A percentile compares a stretch with the other conserved stretches of the same genome.
These are phyloP conservation scores for Russula olivacea DNA, from an alignment of 768 basidiomycete species.

Conservation along the genomic window DNA sequence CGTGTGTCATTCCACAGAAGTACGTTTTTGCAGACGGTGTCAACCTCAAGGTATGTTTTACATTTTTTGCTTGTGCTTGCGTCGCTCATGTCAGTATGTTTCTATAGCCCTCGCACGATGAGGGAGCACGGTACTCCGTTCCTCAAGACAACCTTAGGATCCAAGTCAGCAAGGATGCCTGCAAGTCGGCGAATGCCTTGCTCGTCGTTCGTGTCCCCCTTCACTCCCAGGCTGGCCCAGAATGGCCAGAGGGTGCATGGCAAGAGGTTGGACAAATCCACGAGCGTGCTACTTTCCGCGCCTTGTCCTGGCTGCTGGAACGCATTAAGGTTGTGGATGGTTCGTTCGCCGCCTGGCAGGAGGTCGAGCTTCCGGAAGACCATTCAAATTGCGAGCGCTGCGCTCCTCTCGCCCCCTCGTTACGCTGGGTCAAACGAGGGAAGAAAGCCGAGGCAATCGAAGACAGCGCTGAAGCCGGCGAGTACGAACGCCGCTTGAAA, in stretches of 20 bases:
- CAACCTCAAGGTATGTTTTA: constrained; percentile 46
- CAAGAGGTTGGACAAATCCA: constrained; percentile 80
- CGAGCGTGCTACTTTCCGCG: constrained; percentile 73
- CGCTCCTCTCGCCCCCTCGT: constrained; percentile 68
- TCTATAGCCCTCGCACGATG: constrained; percentile 27
- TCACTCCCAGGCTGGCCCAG: constrained; percentile 57
- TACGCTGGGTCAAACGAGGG: constrained; percentile 64
- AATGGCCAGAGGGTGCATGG: constrained; percentile 77
- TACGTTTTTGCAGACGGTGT: constrained; percentile 55
- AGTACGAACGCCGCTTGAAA: constrained; percentile 86
- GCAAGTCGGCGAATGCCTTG: constrained; percentile 69
- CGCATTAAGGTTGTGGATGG: constrained; percentile 72
- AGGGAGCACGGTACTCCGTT: constrained; percentile 59
- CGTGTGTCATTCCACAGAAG: constrained; percentile 53
- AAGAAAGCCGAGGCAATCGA: constrained; percentile 66
- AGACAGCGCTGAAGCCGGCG: constrained; percentile 79
- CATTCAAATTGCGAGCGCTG: constrained; percentile 67
- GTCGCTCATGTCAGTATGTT: neutral
- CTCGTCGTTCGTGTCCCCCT: constrained; percentile 74
- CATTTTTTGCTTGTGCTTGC: neutral
- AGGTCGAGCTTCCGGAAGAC: constrained; percentile 39
- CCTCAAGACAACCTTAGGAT: constrained; percentile 52
- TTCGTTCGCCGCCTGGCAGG: constrained; percentile 62
- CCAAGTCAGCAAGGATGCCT: constrained; percentile 52
- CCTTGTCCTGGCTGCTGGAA: constrained; percentile 83